Evolutionary conservation across 257 asterid genomes (phyloP).

Genomic region (Paraleonurus japonicus): DNA sequence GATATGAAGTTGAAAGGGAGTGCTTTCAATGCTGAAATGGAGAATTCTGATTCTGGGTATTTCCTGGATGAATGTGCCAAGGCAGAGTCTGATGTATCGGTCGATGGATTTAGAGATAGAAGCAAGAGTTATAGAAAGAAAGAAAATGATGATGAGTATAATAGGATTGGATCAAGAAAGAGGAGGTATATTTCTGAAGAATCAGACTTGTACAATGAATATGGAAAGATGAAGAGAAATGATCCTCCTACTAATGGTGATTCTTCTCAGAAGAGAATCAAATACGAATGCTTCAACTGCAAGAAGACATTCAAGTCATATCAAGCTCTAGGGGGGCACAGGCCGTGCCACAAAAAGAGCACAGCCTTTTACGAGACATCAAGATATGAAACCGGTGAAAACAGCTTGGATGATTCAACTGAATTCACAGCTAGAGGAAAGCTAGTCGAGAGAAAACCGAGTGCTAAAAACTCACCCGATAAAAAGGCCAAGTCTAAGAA

Average conservation of each 20-base stretch:
- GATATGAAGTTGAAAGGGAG: constrained; percentile 36
- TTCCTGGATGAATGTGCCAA: constrained; percentile 51
- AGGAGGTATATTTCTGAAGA: constrained; percentile 36
- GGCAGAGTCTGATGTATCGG: constrained; percentile 63
- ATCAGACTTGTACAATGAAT: constrained; percentile 31
- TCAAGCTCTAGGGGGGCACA: constrained; percentile 94
- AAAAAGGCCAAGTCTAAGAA: constrained; percentile 55
- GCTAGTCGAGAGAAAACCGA: constrained; percentile 39
- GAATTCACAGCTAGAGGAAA: constrained; percentile 32
- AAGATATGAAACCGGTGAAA: constrained; percentile 64
- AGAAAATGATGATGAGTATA: constrained; percentile 24
- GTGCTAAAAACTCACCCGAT: constrained; percentile 29
- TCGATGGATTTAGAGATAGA: constrained; percentile 42
- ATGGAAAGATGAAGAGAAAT: constrained; percentile 18
- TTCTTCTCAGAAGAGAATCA: constrained; percentile 45
- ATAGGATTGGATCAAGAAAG: constrained; percentile 30
- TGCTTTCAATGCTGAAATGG: constrained; percentile 34
- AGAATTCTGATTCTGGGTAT: constrained; percentile 72
- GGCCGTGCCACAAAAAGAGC: constrained; percentile 80
- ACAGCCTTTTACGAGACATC: constrained; percentile 38
- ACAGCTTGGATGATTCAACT: constrained; percentile 51
- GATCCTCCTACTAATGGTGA: constrained; percentile 28
- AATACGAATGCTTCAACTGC: constrained; percentile 83
- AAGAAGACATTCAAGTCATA: constrained; percentile 74
- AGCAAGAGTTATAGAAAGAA: constrained; percentile 31